Evolutionary conservation across 176 grass and related monocot species (phyloP).

Genomic region (Triticum monococcum): DNA sequence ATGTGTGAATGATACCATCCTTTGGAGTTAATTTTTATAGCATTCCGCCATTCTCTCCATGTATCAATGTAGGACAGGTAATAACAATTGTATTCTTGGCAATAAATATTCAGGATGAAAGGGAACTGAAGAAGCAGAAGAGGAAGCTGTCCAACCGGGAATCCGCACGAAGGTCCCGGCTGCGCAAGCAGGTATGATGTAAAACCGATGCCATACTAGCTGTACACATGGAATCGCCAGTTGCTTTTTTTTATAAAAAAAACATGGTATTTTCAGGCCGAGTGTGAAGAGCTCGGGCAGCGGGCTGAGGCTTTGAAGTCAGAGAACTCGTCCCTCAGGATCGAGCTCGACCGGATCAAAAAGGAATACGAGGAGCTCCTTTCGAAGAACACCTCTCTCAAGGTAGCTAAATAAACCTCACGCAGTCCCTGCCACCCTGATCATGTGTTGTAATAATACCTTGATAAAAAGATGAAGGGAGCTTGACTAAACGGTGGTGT

Average conservation of each 20-base stretch:
- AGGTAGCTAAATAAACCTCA: constrained; percentile 40
- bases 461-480: not conserved
- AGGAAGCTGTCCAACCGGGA: constrained; percentile 97
- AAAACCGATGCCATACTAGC: not conserved
- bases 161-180: constrained; percentile 85
- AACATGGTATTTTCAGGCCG: constrained; percentile 42
- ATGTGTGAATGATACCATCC: not conserved
- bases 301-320: constrained; percentile 71
- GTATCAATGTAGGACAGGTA: not conserved
- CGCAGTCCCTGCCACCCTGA: not conserved
- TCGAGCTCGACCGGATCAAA: constrained; percentile 71
- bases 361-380: constrained; percentile 76
- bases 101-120: constrained; percentile 71
- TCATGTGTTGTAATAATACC: not conserved
- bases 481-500: not conserved
- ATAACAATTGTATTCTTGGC: not conserved
- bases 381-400: constrained; percentile 79
- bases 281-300: constrained; percentile 86
- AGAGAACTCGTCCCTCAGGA: constrained; percentile 76
- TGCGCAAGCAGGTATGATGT: constrained; percentile 80
- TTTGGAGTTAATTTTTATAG: not conserved
- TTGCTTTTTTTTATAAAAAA: not conserved
- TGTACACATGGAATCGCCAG: not conserved
- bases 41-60: not conserved
- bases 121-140: constrained; percentile 89